A percentile compares a stretch with the other conserved stretches of the same genome.
Conservation (phyloP, 2,329 filamentous ascomycete species). For the Fonsecaea erecta region DNA sequence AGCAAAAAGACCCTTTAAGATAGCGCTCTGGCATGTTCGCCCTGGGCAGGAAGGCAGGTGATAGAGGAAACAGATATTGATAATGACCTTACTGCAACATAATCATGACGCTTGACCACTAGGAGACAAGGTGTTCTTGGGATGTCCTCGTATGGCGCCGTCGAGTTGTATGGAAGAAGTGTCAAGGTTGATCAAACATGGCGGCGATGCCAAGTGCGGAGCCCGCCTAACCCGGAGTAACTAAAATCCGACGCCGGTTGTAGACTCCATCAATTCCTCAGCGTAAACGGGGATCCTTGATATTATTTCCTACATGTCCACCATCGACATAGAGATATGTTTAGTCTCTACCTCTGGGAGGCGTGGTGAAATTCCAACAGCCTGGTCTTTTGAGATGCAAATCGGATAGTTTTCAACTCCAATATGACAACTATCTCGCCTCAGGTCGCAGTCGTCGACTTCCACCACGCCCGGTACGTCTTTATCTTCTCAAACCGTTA, state of each 20-base stretch:
- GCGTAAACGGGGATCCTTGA: background rate
- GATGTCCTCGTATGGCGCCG: no score
- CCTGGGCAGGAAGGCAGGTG: background rate
- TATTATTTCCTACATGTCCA: background rate
- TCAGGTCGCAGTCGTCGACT: slow-evolving; percentile 79
- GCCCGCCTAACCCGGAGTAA: background rate
- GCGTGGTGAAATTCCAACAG: background rate
- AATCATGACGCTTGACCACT: background rate
- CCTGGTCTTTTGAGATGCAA: slow-evolving; percentile 6
- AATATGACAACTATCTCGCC: slow-evolving; percentile 49
- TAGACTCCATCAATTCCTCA: background rate
- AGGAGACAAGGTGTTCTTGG: no score
- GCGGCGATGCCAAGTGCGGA: background rate
- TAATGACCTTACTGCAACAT: background rate
- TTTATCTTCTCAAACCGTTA: background rate
- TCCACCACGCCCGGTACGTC: slow-evolving; percentile 71
- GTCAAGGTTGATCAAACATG: no score
- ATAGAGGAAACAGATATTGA: background rate
- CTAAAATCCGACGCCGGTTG: background rate
- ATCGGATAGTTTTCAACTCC: background rate
- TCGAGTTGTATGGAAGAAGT: no score
- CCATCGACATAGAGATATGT: background rate
- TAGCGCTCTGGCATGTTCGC: background rate
- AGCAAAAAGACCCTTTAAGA: background rate
- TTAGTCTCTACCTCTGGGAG: background rate